Evolutionary conservation across 129 eudicot species (phyloP).

Genomic region (Centella asiatica): DNA sequence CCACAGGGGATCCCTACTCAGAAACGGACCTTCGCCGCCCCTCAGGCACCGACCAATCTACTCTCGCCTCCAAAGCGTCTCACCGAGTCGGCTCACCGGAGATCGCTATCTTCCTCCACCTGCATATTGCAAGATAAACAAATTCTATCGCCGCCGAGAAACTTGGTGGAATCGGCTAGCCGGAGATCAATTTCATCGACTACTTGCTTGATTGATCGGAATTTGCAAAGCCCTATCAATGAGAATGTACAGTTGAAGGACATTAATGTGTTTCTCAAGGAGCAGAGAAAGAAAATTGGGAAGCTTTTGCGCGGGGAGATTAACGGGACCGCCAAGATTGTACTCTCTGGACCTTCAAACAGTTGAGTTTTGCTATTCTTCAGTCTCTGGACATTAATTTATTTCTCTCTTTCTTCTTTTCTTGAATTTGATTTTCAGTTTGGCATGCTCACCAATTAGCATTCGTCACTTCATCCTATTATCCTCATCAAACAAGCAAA

Average conservation of each 20-base stretch:
- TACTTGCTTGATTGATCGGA: constrained; percentile 32
- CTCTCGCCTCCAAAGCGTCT: constrained; percentile 66
- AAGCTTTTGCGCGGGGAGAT: constrained; percentile 51
- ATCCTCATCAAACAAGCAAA: no score
- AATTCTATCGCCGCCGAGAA: constrained; percentile 50
- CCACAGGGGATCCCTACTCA: constrained; percentile 26
- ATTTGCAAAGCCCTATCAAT: constrained; percentile 15
- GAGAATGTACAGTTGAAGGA: constrained; percentile 24
- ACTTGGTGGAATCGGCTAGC: constrained; percentile 57
- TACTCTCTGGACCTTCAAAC: constrained; percentile 77
- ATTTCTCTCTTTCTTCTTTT: not conserved
- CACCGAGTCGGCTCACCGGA: constrained; percentile 44
- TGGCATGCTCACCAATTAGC: no score
- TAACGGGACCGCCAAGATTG: constrained; percentile 61
- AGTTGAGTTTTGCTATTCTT: constrained; percentile 32
- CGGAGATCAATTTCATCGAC: constrained; percentile 57
- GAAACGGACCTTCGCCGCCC: constrained; percentile 26
- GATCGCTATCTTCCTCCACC: constrained; percentile 51
- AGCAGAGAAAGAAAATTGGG: constrained; percentile 36
- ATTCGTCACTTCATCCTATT: no score
- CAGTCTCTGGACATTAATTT: not conserved
- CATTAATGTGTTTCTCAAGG: constrained; percentile 47
- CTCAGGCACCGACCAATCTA: constrained; percentile 14
- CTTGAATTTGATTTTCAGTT: no score
- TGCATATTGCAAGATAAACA: constrained; percentile 31